Evolutionary conservation across 2,329 filamentous ascomycete genomes (phyloP), one percentile per base, ranked within the genome.

Genomic region (Madurella fahalii): DNA sequence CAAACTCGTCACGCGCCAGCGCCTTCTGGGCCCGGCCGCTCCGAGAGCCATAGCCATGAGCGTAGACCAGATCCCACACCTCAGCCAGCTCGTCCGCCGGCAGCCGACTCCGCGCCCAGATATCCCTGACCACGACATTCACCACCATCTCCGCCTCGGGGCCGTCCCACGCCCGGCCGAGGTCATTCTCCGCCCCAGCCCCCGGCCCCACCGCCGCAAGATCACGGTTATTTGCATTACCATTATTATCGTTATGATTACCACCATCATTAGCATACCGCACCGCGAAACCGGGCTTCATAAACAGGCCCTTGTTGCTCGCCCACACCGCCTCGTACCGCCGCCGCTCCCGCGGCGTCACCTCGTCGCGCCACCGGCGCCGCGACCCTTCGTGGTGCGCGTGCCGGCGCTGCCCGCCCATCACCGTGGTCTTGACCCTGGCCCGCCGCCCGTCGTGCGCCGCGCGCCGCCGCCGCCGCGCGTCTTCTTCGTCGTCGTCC

Each of bases 281-380:
- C 31, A 25, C 25, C 25, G 25, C 25, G 25, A 56, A 61, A 2
- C 56, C 63, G 4, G 52, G 42, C 30, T 55, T 54, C 12, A 71
- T 67, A 9, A 82, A 70, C 0, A 83, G 55, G 0, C 89, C 89
- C 47, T 84, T 82, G 64, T 94, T 94, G 41, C 87, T 89, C 1
- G 89, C 89, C 88, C 89, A 94, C 1, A 94, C 81, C 2, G 87
- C 89, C 68, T 93, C 89, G 68, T 94, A 94, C 1, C 89, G 79
- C 65, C 87, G 88, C n/a, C 87, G 77, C 65, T 94, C 88, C 5
- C 82, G 76, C 46, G 82, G 79, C 0, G 86, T 89, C 41, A 94
- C 81, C 57, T 83, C 78, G 61, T 92, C 88, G 41, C 87, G 81
- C 89, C 89, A 94, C 7, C 87, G 81, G 64, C 83, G 85, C 16